phyloP scores from a whole-genome alignment of 176 grass and related monocot genomes.

The Triticum timopheevii region DNA sequence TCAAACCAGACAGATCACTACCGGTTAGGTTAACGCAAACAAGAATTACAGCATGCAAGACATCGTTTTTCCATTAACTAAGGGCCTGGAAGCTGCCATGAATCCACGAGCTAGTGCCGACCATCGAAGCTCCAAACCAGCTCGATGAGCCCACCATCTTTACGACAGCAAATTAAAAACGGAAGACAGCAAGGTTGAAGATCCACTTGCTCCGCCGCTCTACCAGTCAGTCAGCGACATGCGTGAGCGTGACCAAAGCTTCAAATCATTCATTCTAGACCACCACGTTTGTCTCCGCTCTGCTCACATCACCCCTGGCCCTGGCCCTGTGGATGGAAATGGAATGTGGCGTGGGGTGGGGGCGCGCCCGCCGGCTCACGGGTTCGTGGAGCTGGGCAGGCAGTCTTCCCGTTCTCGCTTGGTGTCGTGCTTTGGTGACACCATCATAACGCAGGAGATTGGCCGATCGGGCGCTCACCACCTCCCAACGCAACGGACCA shows the following conservation, averaged over 20 bases:
- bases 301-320: not conserved
- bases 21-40: too few relatives aligned
- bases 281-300: not conserved
- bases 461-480: not conserved
- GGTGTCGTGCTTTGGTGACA: not conserved
- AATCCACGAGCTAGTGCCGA: not conserved
- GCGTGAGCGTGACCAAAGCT: slow-evolving; percentile 24
- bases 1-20: too few relatives aligned
- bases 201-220: slow-evolving; percentile 17
- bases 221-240: slow-evolving; percentile 7
- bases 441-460: not conserved
- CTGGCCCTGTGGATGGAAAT: not conserved
- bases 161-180: not conserved
- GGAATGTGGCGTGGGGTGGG: not conserved
- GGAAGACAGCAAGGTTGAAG: not conserved
- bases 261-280: slow-evolving; percentile 16
- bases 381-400: slow-evolving; percentile 3
- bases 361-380: not conserved
- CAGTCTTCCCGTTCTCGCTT: not conserved
- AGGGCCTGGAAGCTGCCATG: not conserved
- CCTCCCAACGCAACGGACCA: not conserved
- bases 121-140: not conserved
- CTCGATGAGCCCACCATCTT: slow-evolving; percentile 3
- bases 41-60: too few relatives aligned
- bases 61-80: too few relatives aligned